These are phyloP conservation scores for Claviceps humidiphila DNA, from an alignment of 2,329 filamentous ascomycete species.

Conservation along the genomic window DNA sequence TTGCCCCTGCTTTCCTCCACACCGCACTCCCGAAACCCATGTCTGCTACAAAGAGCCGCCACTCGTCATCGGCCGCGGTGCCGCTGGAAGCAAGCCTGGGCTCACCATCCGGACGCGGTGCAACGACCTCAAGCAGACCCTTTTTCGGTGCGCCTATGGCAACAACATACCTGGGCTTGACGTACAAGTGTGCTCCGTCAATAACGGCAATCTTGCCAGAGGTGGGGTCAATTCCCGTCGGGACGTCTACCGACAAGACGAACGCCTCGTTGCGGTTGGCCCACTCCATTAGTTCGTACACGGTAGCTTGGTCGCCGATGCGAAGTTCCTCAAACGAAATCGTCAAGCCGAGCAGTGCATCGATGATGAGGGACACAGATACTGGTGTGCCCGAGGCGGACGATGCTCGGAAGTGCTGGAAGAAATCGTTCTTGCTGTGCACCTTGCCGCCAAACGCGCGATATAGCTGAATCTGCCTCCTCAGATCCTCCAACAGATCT, in stretches of 20 bases:
- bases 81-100: slow-evolving; percentile 15
- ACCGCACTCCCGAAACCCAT: slow-evolving; percentile 72
- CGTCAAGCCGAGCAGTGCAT: slow-evolving; percentile 77
- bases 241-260: slow-evolving; percentile 79
- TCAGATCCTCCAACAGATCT: slow-evolving; percentile 67
- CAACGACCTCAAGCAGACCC: slow-evolving; percentile 67
- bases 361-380: slow-evolving; percentile 68
- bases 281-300: slow-evolving; percentile 87
- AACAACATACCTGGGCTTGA: slow-evolving; percentile 71
- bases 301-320: slow-evolving; percentile 67
- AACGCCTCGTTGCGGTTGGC: slow-evolving; percentile 76
- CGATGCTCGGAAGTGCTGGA: slow-evolving; percentile 42
- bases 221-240: slow-evolving; percentile 73
- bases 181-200: slow-evolving; percentile 67
- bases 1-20: slow-evolving; percentile 73
- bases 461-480: slow-evolving; percentile 72
- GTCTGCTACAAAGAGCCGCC: slow-evolving; percentile 76
- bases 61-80: slow-evolving; percentile 40
- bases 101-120: slow-evolving; percentile 31
- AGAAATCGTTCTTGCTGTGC: slow-evolving; percentile 45
- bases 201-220: slow-evolving; percentile 52
- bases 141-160: slow-evolving; percentile 78
- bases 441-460: slow-evolving; percentile 70
- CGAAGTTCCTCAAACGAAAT: slow-evolving; percentile 80
- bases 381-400: slow-evolving; percentile 26